A percentile compares a stretch with the other conserved stretches of the same genome.
Evolutionary conservation across 148 eudicot species (phyloP).

Genomic region (Arbutus unedo): DNA sequence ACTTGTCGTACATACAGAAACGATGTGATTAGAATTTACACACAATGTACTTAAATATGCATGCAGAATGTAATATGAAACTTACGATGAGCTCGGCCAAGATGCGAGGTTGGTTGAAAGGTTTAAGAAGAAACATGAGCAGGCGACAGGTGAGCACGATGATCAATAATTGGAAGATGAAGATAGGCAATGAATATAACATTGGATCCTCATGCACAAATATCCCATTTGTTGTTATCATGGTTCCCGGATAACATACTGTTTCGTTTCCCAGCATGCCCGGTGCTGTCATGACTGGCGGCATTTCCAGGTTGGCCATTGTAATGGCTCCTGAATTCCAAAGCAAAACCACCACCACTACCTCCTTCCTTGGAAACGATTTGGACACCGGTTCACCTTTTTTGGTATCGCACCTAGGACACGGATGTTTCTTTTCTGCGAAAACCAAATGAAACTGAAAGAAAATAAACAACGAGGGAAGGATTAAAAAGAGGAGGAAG

Average conservation of each 20-base stretch:
- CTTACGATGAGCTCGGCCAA: constrained; percentile 25
- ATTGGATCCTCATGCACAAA: constrained; percentile 26
- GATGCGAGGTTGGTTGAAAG: constrained; percentile 25
- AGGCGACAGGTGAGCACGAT: constrained; percentile 21
- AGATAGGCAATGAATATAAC: constrained; percentile 20
- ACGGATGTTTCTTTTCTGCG: neutral
- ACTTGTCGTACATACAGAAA: neutral
- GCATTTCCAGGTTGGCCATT: constrained; percentile 10
- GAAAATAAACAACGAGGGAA: neutral
- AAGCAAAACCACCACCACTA: neutral
- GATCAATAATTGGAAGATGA: constrained; percentile 19
- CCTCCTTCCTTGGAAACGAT: neutral
- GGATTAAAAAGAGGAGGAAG: neutral
- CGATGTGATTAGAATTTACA: neutral
- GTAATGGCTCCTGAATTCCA: neutral
- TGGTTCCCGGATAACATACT: constrained; percentile 17
- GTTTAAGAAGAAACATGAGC: constrained; percentile 19
- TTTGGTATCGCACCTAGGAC: neutral
- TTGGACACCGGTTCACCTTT: neutral
- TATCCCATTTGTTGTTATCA: constrained; percentile 29
- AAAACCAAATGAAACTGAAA: neutral
- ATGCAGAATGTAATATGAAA: neutral
- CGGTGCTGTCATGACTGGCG: constrained; percentile 12
- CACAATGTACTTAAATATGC: too few species aligned
- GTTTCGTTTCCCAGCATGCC: constrained; percentile 13